These are phyloP conservation scores for Laburnicola sp. DNA, from an alignment of 2,329 filamentous ascomycete genomes.

Conservation along the genomic window DNA sequence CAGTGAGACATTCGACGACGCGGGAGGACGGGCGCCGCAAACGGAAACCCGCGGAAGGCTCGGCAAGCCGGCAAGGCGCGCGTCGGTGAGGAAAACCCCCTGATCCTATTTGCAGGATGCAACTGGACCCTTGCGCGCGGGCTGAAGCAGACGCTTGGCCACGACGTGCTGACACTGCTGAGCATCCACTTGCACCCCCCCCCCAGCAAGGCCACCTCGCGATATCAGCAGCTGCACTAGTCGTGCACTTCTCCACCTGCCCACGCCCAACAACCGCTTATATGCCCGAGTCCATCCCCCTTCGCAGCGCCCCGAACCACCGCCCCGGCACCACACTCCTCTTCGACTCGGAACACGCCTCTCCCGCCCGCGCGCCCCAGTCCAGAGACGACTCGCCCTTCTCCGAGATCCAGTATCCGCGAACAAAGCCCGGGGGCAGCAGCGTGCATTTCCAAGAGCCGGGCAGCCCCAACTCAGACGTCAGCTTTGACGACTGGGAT, in stretches of 20 bases:
- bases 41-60: neutral
- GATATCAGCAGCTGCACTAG: conserved; percentile 23
- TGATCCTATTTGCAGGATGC: conserved; percentile 2
- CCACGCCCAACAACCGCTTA: conserved; percentile 36
- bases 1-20: neutral
- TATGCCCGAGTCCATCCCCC: conserved; percentile 45
- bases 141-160: conserved; percentile 6
- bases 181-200: conserved; percentile 6
- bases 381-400: conserved; percentile 32
- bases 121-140: neutral
- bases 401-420: conserved; percentile 20
- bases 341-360: conserved; percentile 12
- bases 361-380: conserved; percentile 6
- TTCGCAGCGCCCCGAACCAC: conserved; percentile 31
- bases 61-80: conserved; percentile 4
- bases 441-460: conserved; percentile 20
- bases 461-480: conserved; percentile 32
- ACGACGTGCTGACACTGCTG: conserved; percentile 3
- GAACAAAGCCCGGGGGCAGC: conserved; percentile 5
- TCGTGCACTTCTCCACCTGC: conserved; percentile 15
- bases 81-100: conserved; percentile 1
- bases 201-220: conserved; percentile 8
- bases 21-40: neutral
- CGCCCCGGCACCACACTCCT: conserved; percentile 21
- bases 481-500: conserved; percentile 52